Base-by-base conservation (phyloP, 2,329 filamentous ascomycete genomes). In the Verticillium klebahnii region DNA sequence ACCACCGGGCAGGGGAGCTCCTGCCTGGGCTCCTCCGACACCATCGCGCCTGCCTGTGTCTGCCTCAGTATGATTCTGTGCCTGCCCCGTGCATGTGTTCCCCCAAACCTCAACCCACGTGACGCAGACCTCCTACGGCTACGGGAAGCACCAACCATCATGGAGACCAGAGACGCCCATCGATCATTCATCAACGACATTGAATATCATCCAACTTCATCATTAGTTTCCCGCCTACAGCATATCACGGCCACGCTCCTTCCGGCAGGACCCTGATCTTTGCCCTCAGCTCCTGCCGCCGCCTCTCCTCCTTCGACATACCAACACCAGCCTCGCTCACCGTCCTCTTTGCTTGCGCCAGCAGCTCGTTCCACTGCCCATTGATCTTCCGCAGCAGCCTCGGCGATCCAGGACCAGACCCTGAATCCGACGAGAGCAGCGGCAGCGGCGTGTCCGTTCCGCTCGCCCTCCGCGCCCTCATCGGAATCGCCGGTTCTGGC, bases 221-320 rank as follows among this genome's bases (percentile, higher is more conserved):
- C 5, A 29, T 29, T 6, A 36, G 34, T 14, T 36, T 9, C 14
- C 34, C 14, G 11, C 5, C 14, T 36, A 36, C 9, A 11, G 34
- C 34, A 36, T 7, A n/a, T 50, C 45, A 50, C 45, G 23, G 5
- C 45, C 11, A n/a, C 7, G 8, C 45, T 23, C n/a, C n/a, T 5
- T 25, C 45, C 5, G n/a, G 69, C 36, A 78, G 65, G 60, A 75
- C 69, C 59, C 70, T 71, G 59, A 78, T 78, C 25, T 72, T 73
- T 50, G 70, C 72, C 66, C 73, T 73, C 56, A 80, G 64, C 29
- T 72, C 70, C 37, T 73, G 71, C 25, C 74, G 69, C 62, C 73
- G 68, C 64, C 69, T 71, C 59, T 79, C 75, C 17, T 69, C 68
- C 50, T 68, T 70, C 34, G 60, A 57, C 56, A 62, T 52, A 7